Evolutionary conservation across 768 basidiomycete species (phyloP), one percentile per base, ranked within the genome.

Genomic region (Amanita brunnescens): DNA sequence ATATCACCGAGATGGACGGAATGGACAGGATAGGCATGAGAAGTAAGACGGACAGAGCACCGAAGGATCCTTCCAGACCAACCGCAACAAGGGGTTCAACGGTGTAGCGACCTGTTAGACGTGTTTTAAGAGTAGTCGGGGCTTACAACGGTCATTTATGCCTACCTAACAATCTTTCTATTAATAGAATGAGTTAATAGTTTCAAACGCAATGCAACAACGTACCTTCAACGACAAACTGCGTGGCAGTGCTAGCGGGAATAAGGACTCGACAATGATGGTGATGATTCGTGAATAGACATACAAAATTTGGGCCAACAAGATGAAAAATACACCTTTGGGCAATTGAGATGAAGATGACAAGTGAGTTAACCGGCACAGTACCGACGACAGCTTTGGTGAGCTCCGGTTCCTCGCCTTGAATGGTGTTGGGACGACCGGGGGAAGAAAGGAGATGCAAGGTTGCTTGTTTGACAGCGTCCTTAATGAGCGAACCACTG

Each of bases 261-360:
- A 47, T 42, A 47, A 40, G 59, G 54, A 59, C 46, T 53, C 54
- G 55, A 53, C 53, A 45, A 65, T 55, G 54, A 33, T 38, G 51
- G 57, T 55, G 53, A 34, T n/a, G 52, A 34, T 33, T 39, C 9
- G 21, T n/a, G 21, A 53, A 53, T 54, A 34, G 51, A 62, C 85
- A 75, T 64, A 91, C 89, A 97, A 97, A 56, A 96, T 67, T 67
- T 98, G 95, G 21, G 95, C 95, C 63, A 96, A 92, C 24, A 96
- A 69, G 49, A 98, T 77, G 65, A 99, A 85, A 64, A 91, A 81
- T 29, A 98, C 83, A 49, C 95, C 94, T 89, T 26, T 52, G 24
- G 4, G 53, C 30, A 46, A 44, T 48, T 48, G 18, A 53, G 38
- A 47, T 29, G 18, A 53, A 39, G 53, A 53, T 35, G 52, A 53